Evolutionary conservation across 768 basidiomycete species (phyloP).

Genomic region (Rhizopogon roseolus): DNA sequence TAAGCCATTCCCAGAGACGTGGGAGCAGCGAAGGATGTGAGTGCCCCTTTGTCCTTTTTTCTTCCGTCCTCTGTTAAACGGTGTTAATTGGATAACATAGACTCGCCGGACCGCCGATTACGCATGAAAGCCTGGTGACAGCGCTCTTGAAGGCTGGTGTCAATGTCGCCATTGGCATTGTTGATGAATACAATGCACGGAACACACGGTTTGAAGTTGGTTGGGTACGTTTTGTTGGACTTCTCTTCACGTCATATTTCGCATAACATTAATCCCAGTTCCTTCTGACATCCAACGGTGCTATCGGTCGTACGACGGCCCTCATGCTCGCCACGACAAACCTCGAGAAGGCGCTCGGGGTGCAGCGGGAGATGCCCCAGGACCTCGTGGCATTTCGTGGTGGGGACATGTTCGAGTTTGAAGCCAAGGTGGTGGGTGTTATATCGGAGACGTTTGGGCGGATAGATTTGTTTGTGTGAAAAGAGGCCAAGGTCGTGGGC

Average conservation of each 20-base stretch:
- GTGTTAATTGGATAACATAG: conserved; percentile 21
- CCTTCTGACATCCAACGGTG: conserved; percentile 33
- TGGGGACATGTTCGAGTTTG: conserved; percentile 31
- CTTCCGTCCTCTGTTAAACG: background rate
- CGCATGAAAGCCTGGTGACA: conserved; percentile 48
- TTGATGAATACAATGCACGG: conserved; percentile 26
- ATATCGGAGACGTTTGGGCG: conserved; percentile 24
- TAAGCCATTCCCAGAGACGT: conserved; percentile 57
- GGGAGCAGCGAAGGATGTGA: conserved; percentile 65
- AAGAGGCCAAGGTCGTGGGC: background rate
- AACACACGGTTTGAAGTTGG: conserved; percentile 34
- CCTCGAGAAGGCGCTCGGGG: conserved; percentile 38
- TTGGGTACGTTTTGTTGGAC: conserved; percentile 24
- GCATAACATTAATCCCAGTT: conserved; percentile 21
- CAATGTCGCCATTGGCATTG: conserved; percentile 52
- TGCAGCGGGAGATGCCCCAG: conserved; percentile 22
- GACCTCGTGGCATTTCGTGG: conserved; percentile 36
- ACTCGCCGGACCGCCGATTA: conserved; percentile 66
- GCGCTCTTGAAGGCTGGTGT: conserved; percentile 56
- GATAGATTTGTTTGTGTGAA: conserved; percentile 15
- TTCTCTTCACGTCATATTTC: background rate
- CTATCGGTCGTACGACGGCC: conserved; percentile 28
- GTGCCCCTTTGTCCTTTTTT: conserved; percentile 11
- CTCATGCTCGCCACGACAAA: conserved; percentile 36
- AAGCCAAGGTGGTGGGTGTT: conserved; percentile 34